A percentile compares a stretch with the other conserved stretches of the same genome.
Evolutionary conservation across 345 rosid species (phyloP).

Genomic region (Kandelia obovata): DNA sequence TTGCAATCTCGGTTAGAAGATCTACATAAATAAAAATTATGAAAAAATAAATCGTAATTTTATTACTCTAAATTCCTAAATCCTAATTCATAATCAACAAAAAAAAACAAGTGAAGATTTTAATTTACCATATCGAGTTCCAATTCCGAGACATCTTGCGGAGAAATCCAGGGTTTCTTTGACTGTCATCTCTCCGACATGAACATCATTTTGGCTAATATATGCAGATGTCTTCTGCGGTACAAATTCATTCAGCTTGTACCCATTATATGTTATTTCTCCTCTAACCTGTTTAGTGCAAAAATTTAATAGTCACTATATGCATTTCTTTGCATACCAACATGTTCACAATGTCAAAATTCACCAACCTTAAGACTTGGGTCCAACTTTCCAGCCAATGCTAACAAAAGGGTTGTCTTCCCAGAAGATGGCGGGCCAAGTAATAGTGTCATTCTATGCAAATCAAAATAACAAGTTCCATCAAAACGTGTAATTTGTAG

Average conservation of each 20-base stretch:
- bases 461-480: not conserved
- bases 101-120: not conserved
- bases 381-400: constrained; percentile 71
- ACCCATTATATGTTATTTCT: constrained; percentile 11
- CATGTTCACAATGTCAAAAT: not conserved
- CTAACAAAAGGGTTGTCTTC: constrained; percentile 71
- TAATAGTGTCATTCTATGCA: constrained; percentile 43
- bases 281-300: constrained; percentile 53
- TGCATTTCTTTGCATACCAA: not conserved
- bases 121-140: constrained; percentile 64
- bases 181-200: constrained; percentile 14
- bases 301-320: not conserved
- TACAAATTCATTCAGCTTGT: constrained; percentile 7
- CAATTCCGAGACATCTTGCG: constrained; percentile 83
- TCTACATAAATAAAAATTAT: constrained; percentile 31
- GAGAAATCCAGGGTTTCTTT: constrained; percentile 24
- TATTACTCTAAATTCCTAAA: not conserved
- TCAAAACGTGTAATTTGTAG: not conserved
- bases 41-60: not conserved
- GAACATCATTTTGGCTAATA: constrained; percentile 11
- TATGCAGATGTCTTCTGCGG: constrained; percentile 20
- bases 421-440: constrained; percentile 91
- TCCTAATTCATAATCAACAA: not conserved
- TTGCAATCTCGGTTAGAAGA: constrained; percentile 64
- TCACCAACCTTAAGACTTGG: constrained; percentile 46